Base-by-base conservation (phyloP, 2,329 filamentous ascomycete genomes). In the Colletotrichum horii region DNA sequence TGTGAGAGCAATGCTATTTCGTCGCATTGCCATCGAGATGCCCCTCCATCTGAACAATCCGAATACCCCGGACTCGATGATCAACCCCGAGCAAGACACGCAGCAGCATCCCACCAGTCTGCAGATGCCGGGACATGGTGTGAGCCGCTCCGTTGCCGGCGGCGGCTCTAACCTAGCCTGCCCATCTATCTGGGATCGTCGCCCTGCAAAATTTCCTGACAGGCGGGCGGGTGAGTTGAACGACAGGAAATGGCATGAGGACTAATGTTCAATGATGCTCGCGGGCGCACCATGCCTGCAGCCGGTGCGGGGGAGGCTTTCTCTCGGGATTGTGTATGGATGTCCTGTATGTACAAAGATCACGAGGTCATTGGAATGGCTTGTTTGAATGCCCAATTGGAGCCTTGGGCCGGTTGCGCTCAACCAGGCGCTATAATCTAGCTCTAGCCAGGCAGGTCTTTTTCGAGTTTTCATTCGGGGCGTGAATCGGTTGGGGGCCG, bases 231-330 rank as follows among this genome's bases (percentile, higher is more conserved):
- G n/a, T 52, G 43, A 14, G 30, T 43, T n/a, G 58, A 71, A 55
- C 32, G n/a, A 34, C n/a, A 48, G 52, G 32, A 68, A 52, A 36
- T 24, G 52, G 34, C 68, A 68, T 28, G 12, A 68, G 52, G 19
- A 52, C 30, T 32, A 66, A 55, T 24, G 36, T 62, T 58, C 30
- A n/a, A 26, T 64, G 28, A 26, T 48, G 36, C 19, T 30, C 32
- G 43, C 24, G 8, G 30, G 36, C 36, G 68, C 52, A 66, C 43
- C 61, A 61, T 48, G 52, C 26, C 60, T 71, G 68, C 72, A 71
- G 69, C 65, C 72, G 36, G 52, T 74, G 72, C 72, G 72, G 72
- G 72, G 72, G 30, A 61, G 60, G 61, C 52, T 64, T 61, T 66
- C 48, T 48, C 36, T 48, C 16, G 11, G 26, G 24, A 22, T 38